phyloP scores from a whole-genome alignment of 345 rosid species.

The Hevea brasiliensis region DNA sequence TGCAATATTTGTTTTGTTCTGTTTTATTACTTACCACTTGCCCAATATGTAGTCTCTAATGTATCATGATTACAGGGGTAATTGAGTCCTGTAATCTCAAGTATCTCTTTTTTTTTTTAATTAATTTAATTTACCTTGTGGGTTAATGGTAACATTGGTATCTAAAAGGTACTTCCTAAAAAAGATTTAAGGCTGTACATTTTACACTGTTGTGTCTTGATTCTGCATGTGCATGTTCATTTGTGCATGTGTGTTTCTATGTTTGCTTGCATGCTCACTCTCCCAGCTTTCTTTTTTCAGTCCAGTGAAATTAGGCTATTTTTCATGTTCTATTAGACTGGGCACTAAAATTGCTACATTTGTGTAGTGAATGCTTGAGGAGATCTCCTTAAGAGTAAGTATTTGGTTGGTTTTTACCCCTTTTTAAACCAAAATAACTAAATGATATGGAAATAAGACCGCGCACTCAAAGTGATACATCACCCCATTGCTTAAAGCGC shows the following conservation, averaged over 20 bases:
- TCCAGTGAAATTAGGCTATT: not conserved
- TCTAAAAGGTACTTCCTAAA: not conserved
- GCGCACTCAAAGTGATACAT: too few relatives aligned
- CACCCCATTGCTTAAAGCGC: too few relatives aligned
- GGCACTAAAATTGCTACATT: not conserved
- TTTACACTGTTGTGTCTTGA: too few relatives aligned
- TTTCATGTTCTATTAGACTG: not conserved
- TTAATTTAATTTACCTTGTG: not conserved
- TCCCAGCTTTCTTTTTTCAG: not conserved
- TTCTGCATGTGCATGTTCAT: too few relatives aligned
- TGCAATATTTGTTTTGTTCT: not conserved
- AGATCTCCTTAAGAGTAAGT: not conserved
- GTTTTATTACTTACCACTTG: not conserved
- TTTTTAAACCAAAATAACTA: too few relatives aligned
- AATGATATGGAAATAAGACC: too few relatives aligned
- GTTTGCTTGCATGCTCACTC: not conserved
- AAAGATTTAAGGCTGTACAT: not conserved
- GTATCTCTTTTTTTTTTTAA: not conserved
- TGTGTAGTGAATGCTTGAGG: constrained; percentile 10
- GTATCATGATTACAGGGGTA: not conserved
- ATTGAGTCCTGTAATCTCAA: not conserved
- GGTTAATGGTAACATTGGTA: not conserved
- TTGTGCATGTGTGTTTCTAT: not conserved
- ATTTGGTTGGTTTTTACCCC: too few relatives aligned
- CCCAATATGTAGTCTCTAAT: not conserved